Evolutionary conservation across 257 asterid species (phyloP), one percentile per base, ranked within the genome.

Genomic region (Fraxinus pennsylvanica): DNA sequence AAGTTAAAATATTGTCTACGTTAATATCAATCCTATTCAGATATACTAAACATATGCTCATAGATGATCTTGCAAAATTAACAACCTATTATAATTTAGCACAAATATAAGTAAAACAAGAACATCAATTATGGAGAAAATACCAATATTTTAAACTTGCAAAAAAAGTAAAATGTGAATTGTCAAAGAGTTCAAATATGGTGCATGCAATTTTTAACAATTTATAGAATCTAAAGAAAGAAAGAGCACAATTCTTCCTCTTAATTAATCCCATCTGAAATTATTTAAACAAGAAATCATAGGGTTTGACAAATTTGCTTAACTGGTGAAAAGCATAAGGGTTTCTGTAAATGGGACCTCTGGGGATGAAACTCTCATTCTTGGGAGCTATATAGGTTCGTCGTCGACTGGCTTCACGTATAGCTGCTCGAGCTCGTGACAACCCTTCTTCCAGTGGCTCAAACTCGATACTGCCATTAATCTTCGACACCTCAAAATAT

Each of bases 281-380:
- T 15, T 54, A n/a, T 6, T 54, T 54, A 54, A 54, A 54, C 63
- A 54, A 15, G 63, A 54, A 54, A 19, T 15, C 6, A 41, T 43
- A 12, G 59, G 59, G 21, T 47, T 47, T 47, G 21, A 15, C 17
- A 14, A 47, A 47, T 14, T 47, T 13, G n/a, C 83, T 84, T 79
- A 84, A 88, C 91, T 84, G 91, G 66, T 84, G 83, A 83, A 88
- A 88, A 25, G 88, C 82, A 25, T 45, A 41, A 39, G 89, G 87
- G 27, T 86, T 85, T 72, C 73, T 79, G 76, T 88, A 88, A 63
- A 82, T 38, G 59, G 89, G 50, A 19, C 85, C 88, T 12, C 35
- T 52, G 2, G 89, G 89, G 0, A 80, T 50, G 74, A 73, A 83
- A 30, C 67, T 73, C 50, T 72, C 77, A 45, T 85, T 75, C 61